These are phyloP conservation scores for Russula earlei DNA, from an alignment of 768 basidiomycete species.

Conservation along the genomic window DNA sequence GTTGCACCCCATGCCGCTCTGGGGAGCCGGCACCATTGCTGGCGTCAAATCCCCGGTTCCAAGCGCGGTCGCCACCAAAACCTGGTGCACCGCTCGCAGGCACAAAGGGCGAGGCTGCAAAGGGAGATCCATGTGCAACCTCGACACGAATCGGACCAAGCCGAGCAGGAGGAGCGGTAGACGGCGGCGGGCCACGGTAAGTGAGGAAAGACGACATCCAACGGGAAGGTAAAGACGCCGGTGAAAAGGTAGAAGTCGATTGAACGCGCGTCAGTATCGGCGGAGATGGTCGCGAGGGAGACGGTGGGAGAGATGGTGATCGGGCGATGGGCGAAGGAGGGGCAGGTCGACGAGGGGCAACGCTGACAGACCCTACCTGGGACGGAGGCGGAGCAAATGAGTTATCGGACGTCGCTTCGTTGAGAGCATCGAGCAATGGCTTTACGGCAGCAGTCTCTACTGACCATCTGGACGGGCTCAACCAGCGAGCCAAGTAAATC, in stretches of 20 bases:
- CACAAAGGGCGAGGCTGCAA: constrained; percentile 35
- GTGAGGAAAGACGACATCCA: constrained; percentile 43
- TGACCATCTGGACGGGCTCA: background rate
- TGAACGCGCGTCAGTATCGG: constrained; percentile 30
- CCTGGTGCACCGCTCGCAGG: constrained; percentile 66
- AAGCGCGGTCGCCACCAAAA: constrained; percentile 51
- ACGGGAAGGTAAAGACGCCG: constrained; percentile 39
- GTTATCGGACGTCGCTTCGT: constrained; percentile 10
- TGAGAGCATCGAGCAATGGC: constrained; percentile 13
- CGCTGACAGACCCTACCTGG: background rate
- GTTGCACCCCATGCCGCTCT: constrained; percentile 35
- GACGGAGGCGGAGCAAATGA: background rate
- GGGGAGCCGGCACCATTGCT: constrained; percentile 25
- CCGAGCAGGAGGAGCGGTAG: constrained; percentile 7
- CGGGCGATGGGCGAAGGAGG: constrained; percentile 16
- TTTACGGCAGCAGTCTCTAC: background rate
- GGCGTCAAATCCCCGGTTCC: constrained; percentile 57
- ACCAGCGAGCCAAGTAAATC: background rate
- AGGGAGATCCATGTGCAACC: constrained; percentile 42
- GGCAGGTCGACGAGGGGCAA: constrained; percentile 7
- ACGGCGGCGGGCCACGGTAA: constrained; percentile 17
- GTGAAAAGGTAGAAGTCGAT: constrained; percentile 30
- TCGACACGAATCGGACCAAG: constrained; percentile 9
- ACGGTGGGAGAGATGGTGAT: constrained; percentile 26
- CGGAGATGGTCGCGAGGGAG: constrained; percentile 27